phyloP scores from a whole-genome alignment of 441 rosid species.

The Pelargonium fulgidum region DNA sequence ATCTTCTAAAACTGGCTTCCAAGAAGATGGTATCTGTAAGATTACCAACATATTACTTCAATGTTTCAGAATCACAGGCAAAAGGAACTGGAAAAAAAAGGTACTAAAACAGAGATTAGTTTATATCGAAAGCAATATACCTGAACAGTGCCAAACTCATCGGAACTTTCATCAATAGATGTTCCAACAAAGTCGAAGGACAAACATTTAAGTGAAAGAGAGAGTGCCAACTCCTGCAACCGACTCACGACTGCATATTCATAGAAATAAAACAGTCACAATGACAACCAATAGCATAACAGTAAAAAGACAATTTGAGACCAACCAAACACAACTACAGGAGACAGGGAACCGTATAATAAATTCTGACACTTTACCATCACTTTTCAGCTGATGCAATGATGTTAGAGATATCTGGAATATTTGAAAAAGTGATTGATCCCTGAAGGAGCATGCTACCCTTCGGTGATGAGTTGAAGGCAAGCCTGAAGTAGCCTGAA shows the following conservation, averaged over 20 bases:
- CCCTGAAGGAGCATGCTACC: constrained; percentile 89
- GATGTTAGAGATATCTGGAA: constrained; percentile 93
- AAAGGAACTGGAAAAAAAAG: constrained; percentile 8
- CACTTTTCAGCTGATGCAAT: constrained; percentile 77
- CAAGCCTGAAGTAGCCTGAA: constrained; percentile 72
- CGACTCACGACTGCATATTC: constrained; percentile 51
- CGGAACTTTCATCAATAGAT: constrained; percentile 93
- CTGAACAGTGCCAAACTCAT: constrained; percentile 99
- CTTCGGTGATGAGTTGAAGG: constrained; percentile 87
- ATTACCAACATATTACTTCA: constrained; percentile 16
- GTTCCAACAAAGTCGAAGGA: constrained; percentile 99
- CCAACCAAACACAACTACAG: not conserved
- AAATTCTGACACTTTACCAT: constrained; percentile 46
- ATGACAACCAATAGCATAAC: constrained; percentile 10
- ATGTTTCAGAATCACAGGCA: constrained; percentile 15
- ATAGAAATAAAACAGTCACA: constrained; percentile 15
- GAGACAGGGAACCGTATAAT: constrained; percentile 2
- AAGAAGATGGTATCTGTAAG: constrained; percentile 74
- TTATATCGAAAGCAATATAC: constrained; percentile 21
- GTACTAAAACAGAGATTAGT: constrained; percentile 13
- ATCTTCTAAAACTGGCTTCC: constrained; percentile 91
- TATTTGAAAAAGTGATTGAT: constrained; percentile 86
- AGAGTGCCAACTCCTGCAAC: constrained; percentile 89
- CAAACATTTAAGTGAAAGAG: constrained; percentile 88
- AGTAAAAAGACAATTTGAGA: constrained; percentile 6